These are phyloP conservation scores for Ceriops tagal DNA, from an alignment of 345 rosid genomes.

Conservation along the genomic window DNA sequence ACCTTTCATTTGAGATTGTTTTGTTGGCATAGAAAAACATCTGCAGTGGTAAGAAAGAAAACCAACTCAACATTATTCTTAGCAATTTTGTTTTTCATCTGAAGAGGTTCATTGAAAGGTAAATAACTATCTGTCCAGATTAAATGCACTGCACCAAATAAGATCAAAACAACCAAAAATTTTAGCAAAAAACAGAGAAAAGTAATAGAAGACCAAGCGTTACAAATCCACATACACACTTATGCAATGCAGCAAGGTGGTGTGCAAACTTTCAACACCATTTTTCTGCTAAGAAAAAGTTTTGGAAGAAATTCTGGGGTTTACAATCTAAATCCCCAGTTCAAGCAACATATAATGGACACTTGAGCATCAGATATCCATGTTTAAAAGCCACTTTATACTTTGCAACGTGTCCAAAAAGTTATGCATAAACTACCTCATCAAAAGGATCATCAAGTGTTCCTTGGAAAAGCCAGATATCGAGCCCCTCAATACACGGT, in stretches of 20 bases:
- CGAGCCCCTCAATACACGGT: constrained; percentile 72
- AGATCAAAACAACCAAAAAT: background rate
- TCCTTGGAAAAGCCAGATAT: constrained; percentile 92
- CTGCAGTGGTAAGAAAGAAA: constrained; percentile 35
- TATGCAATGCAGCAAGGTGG: background rate
- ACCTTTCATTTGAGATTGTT: constrained; percentile 59
- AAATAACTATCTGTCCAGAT: constrained; percentile 1
- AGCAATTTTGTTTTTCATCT: background rate
- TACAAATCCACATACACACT: too few relatives aligned
- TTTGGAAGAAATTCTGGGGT: background rate
- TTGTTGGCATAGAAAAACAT: constrained; percentile 74
- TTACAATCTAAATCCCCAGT: background rate
- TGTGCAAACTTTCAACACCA: background rate
- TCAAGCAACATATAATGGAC: background rate
- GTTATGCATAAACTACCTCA: constrained; percentile 53
- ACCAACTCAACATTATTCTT: background rate
- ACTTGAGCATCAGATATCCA: background rate
- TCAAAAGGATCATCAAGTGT: constrained; percentile 86
- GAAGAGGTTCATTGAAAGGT: background rate
- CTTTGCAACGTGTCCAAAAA: constrained; percentile 15
- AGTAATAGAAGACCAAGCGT: too few relatives aligned
- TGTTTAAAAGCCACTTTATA: constrained; percentile 1
- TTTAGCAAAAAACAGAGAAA: background rate
- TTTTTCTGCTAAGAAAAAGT: background rate
- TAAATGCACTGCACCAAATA: background rate